These are phyloP conservation scores for Komagataella kurtzmanii DNA, from an alignment of 805 yeast genomes.

Conservation along the genomic window DNA sequence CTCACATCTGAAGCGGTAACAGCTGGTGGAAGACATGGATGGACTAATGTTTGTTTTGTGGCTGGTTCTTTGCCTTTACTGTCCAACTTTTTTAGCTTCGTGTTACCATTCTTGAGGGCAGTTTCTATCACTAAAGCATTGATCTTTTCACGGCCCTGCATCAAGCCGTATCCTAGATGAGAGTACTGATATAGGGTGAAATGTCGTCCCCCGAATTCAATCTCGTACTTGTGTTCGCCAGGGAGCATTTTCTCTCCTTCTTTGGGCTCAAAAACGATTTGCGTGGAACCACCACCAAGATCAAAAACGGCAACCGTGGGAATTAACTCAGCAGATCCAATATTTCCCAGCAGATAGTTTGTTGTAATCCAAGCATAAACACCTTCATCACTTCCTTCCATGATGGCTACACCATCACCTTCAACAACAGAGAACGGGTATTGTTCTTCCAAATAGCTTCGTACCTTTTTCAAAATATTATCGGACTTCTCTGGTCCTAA, in stretches of 20 bases:
- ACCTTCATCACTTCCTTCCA: conserved; percentile 97
- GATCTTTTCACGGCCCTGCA: conserved; percentile 83
- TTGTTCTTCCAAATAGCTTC: conserved; percentile 57
- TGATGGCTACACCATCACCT: conserved; percentile 78
- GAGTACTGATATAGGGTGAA: conserved; percentile 85
- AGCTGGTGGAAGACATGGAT: conserved; percentile 88
- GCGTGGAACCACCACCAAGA: conserved; percentile 97
- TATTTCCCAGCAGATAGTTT: conserved; percentile 85
- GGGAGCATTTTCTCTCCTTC: conserved; percentile 53
- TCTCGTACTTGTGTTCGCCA: conserved; percentile 79
- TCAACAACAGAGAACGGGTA: conserved; percentile 89
- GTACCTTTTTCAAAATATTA: conserved; percentile 65
- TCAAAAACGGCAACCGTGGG: conserved; percentile 97
- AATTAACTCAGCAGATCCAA: conserved; percentile 59
- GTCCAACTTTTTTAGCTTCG: conserved; percentile 16
- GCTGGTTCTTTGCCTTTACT: conserved; percentile 23
- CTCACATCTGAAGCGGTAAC: conserved; percentile 40
- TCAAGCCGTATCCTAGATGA: conserved; percentile 91
- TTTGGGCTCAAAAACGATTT: conserved; percentile 91
- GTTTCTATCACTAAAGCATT: conserved; percentile 50
- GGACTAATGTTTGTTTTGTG: conserved; percentile 34
- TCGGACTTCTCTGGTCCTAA: conserved; percentile 65
- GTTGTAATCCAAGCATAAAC: conserved; percentile 98
- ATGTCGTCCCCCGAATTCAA: conserved; percentile 69
- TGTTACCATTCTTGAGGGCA: conserved; percentile 22